Evolutionary conservation across 441 rosid species (phyloP), one percentile per base, ranked within the genome.

Genomic region (Pelargonium myrrhifolium): DNA sequence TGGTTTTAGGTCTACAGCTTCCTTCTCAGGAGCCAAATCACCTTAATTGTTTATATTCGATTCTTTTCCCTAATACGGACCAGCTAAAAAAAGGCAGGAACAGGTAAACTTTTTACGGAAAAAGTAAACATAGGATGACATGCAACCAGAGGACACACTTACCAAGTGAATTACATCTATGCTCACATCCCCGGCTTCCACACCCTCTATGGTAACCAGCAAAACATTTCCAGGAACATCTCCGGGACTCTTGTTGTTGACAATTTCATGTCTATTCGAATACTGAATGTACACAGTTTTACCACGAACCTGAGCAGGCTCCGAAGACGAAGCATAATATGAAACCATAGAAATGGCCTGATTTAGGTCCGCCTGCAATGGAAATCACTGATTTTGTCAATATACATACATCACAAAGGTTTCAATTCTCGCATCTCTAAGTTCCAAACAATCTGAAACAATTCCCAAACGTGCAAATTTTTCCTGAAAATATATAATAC

Each of bases 321-420:
- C 99, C 2, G 98, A 92, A 9, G 98, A 92, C 3, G 99, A 92
- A 58, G 98, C 99, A 71, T 95, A 92, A 75, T 92, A 92, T 0
- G 99, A 95, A 67, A 95, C 98, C 99, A 92, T 95, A 5, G 89
- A 86, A 77, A 95, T 95, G 61, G 99, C 98, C 80, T 92, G 99
- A 72, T 91, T 92, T 76, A 77, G 81, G 71, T 95, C 97, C n/a
- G 83, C 84, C 97, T 92, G 88, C 68, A 80, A 71, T 43, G 1
- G 12, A 58, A 68, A 68, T 47, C 21, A 61, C 59, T 66, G 8
- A 9, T 39, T 76, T 31, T 9, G 56, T 62, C 68, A 73, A 40
- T 53, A 47, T 39, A 60, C 18, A 62, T 3, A 17, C 31, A 55
- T 39, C 28, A 63, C 43, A 24, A 28, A 37, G 24, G 17, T 14